Percentiles rank a stretch among this genome's conserved stretches.
phyloP scores from a whole-genome alignment of 139 green algal species.

The Zygnema cylindricum region DNA sequence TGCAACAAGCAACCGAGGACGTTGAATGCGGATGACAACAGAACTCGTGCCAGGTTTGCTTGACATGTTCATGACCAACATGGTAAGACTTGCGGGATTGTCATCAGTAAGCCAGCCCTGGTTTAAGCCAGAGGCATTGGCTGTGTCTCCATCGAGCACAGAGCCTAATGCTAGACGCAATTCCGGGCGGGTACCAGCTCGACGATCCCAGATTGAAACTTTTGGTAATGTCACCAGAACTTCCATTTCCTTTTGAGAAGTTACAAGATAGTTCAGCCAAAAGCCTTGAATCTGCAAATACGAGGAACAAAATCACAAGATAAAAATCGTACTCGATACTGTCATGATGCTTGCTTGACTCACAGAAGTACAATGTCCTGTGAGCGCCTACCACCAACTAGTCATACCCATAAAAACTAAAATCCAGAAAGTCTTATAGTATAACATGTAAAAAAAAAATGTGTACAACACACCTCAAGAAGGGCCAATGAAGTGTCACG shows the following conservation, averaged over 20 bases:
- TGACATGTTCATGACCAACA: conserved; percentile 51
- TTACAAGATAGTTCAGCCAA: conserved; percentile 56
- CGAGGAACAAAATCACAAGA: too few relatives aligned
- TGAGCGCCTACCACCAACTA: too few relatives aligned
- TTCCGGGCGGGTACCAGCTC: conserved; percentile 35
- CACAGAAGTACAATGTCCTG: too few relatives aligned
- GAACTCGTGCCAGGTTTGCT: background rate
- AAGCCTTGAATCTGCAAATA: conserved; percentile 48
- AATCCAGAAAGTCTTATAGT: too few relatives aligned
- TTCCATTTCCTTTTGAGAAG: conserved; percentile 19
- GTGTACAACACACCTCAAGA: background rate
- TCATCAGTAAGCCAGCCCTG: background rate
- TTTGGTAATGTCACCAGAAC: conserved; percentile 51
- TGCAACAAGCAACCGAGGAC: conserved; percentile 83
- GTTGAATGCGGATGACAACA: conserved; percentile 80
- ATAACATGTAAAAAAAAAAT: background rate
- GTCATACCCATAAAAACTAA: too few relatives aligned
- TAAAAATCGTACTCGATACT: too few relatives aligned
- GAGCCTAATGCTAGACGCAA: conserved; percentile 55
- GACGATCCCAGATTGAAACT: conserved; percentile 41
- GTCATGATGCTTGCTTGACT: too few relatives aligned
- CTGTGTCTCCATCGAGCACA: conserved; percentile 35
- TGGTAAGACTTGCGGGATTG: conserved; percentile 27
- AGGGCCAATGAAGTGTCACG: conserved; percentile 44
- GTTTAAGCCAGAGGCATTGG: background rate